Percentiles rank a stretch among this genome's conserved stretches.
phyloP scores from a whole-genome alignment of 129 eudicot species.

The Pseudognaphalium luteoalbum region DNA sequence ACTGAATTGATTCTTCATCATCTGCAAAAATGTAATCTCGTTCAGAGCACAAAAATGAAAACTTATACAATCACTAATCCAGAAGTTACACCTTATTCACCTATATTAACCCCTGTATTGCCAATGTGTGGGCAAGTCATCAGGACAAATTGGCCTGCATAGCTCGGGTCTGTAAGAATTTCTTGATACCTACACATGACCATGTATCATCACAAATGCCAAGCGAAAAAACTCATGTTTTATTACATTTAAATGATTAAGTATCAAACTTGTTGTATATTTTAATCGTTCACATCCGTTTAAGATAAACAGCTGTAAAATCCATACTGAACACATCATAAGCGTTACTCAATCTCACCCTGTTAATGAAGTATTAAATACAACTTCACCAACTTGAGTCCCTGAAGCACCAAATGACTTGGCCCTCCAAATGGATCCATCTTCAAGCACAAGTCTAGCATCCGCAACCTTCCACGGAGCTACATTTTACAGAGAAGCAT shows the following conservation, averaged over 20 bases:
- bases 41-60: not conserved
- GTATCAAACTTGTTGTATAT: not conserved
- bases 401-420: conserved; percentile 97
- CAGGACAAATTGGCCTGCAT: conserved; percentile 97
- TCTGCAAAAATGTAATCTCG: conserved; percentile 42
- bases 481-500: conserved; percentile 17
- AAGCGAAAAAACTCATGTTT: not conserved
- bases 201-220: not conserved
- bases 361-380: conserved; percentile 88
- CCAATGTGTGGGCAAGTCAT: conserved; percentile 97
- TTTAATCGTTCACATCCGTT: not conserved
- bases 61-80: conserved; percentile 5
- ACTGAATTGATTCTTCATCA: conserved; percentile 90
- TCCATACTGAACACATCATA: not conserved
- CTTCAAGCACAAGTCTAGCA: conserved; percentile 95
- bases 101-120: conserved; percentile 95
- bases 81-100: conserved; percentile 39
- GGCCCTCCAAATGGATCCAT: conserved; percentile 95
- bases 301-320: not conserved
- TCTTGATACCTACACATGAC: conserved; percentile 73
- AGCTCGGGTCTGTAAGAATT: conserved; percentile 98
- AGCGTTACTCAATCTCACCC: conserved; percentile 50
- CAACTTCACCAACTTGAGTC: conserved; percentile 99
- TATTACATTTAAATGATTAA: not conserved
- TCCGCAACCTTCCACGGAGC: conserved; percentile 98